Evolutionary conservation across 305 asterid species (phyloP).

Genomic region (Fraxinus sp.): DNA sequence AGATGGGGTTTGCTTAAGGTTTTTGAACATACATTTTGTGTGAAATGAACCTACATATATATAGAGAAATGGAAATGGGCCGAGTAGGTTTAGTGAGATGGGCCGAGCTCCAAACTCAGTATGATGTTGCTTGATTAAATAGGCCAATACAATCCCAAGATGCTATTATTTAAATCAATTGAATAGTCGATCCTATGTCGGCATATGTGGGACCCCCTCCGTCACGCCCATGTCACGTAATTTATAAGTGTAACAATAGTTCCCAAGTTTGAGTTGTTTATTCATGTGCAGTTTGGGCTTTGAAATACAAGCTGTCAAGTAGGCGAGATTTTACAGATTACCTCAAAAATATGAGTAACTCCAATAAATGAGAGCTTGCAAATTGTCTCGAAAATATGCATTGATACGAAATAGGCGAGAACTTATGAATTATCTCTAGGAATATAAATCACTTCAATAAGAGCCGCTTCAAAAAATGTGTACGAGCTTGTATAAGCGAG

Average conservation of each 20-base stretch:
- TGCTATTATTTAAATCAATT: too few species aligned
- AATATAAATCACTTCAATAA: too few species aligned
- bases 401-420: too few species aligned
- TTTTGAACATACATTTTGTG: neutral
- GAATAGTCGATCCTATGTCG: neutral
- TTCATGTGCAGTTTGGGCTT: neutral
- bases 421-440: neutral
- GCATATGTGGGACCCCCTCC: neutral
- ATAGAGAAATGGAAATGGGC: neutral
- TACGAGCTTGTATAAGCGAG: too few species aligned
- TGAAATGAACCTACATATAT: neutral
- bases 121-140: neutral
- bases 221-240: neutral
- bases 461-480: too few species aligned
- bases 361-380: neutral
- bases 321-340: neutral
- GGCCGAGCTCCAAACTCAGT: neutral
- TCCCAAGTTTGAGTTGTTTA: neutral
- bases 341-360: neutral
- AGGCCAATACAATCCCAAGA: neutral
- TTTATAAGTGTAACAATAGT: neutral
- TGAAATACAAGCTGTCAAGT: neutral
- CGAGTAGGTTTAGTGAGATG: neutral
- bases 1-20: neutral
- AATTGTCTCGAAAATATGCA: neutral